phyloP scores from a whole-genome alignment of 768 basidiomycete genomes.

The Tubosaeta sp. region DNA sequence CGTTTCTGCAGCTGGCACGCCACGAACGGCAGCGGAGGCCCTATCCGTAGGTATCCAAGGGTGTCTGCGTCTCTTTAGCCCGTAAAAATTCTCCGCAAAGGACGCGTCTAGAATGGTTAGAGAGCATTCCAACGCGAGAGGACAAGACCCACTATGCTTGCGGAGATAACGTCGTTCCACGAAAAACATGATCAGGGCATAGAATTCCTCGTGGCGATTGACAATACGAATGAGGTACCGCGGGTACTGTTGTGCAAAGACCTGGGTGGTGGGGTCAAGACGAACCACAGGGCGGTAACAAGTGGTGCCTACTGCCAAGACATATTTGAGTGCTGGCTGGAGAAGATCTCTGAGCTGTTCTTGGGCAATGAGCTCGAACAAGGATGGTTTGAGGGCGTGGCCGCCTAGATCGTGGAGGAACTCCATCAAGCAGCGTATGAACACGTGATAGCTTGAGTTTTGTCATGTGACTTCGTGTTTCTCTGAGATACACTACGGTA shows the following conservation, averaged over 20 bases:
- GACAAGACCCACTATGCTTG: conserved; percentile 62
- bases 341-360: conserved; percentile 89
- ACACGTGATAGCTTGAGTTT: conserved; percentile 27
- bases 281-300: neutral
- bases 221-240: conserved; percentile 88
- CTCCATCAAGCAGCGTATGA: conserved; percentile 49
- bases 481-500: too few species aligned
- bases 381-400: conserved; percentile 70
- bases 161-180: conserved; percentile 90
- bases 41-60: conserved; percentile 70
- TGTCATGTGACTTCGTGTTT: conserved; percentile 19
- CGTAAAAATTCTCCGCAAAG: conserved; percentile 96
- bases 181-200: conserved; percentile 81
- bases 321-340: conserved; percentile 93
- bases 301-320: conserved; percentile 65
- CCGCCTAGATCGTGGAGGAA: conserved; percentile 76
- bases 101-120: conserved; percentile 64
- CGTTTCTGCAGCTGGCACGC: conserved; percentile 59
- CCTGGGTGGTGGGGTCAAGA: conserved; percentile 42
- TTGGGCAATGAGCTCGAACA: conserved; percentile 91
- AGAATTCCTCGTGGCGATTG: conserved; percentile 96
- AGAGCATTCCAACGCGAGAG: neutral
- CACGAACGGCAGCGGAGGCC: conserved; percentile 61
- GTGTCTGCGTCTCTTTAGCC: conserved; percentile 72
- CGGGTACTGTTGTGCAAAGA: conserved; percentile 92